Conservation (phyloP, 2,329 filamentous ascomycete species). For the Trichoderma lentiforme region DNA sequence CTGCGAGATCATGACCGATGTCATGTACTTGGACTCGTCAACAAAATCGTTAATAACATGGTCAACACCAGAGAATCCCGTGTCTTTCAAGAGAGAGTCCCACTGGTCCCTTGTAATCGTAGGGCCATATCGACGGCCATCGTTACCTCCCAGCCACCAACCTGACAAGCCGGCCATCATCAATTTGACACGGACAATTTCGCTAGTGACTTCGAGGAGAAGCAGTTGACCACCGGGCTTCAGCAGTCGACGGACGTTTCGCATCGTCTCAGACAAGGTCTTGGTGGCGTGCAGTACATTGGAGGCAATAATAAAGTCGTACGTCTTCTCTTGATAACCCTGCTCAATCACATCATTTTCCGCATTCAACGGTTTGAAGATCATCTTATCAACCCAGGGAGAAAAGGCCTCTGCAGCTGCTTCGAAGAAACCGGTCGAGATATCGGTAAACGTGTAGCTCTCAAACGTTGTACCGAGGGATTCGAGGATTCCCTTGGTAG, state of each 20-base stretch:
- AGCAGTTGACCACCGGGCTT: conserved; percentile 46
- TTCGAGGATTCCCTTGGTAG: conserved; percentile 36
- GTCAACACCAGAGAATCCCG: conserved; percentile 19
- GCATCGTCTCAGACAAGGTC: conserved; percentile 24
- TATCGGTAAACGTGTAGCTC: conserved; percentile 44
- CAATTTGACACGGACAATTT: conserved; percentile 18
- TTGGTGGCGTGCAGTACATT: conserved; percentile 24
- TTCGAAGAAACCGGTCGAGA: conserved; percentile 39
- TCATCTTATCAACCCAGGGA: conserved; percentile 16
- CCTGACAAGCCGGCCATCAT: conserved; percentile 28
- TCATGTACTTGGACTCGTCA: neutral
- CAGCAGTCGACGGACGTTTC: conserved; percentile 35
- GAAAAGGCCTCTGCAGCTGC: conserved; percentile 30
- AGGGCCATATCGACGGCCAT: conserved; percentile 20
- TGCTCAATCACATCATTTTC: conserved; percentile 23
- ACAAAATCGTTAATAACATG: neutral
- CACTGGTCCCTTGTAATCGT: neutral
- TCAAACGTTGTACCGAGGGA: conserved; percentile 29
- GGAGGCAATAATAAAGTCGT: conserved; percentile 37
- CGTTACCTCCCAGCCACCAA: conserved; percentile 29
- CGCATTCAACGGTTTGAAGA: conserved; percentile 20
- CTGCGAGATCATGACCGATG: conserved; percentile 6
- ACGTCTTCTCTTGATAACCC: conserved; percentile 28
- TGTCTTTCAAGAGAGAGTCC: neutral
- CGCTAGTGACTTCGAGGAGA: conserved; percentile 37